phyloP scores from a whole-genome alignment of 2,329 filamentous ascomycete species.

The Chaetomiaceae sp. region DNA sequence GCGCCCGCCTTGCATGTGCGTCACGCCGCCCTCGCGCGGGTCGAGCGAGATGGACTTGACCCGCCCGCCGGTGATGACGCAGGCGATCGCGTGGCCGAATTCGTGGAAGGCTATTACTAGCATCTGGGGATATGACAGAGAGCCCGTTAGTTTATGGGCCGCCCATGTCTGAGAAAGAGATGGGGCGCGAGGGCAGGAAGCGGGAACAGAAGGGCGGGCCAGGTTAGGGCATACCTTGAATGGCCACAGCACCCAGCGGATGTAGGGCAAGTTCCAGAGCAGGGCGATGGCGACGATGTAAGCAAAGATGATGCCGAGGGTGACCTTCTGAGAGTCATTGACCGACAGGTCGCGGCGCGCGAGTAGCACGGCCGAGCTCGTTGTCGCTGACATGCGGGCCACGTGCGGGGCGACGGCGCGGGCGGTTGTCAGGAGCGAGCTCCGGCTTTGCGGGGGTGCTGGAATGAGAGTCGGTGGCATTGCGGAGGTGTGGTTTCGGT shows the following conservation, averaged over 20 bases:
- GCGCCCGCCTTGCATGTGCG: slow-evolving; percentile 69
- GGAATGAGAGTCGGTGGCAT: slow-evolving; percentile 13
- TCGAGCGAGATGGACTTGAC: slow-evolving; percentile 72
- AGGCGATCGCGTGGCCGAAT: slow-evolving; percentile 69
- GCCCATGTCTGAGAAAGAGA: too few species aligned
- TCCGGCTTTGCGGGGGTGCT: neutral
- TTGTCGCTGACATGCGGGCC: slow-evolving; percentile 6
- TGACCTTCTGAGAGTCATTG: slow-evolving; percentile 65
- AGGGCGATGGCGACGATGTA: slow-evolving; percentile 72
- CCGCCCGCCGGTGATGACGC: slow-evolving; percentile 65
- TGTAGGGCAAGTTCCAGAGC: slow-evolving; percentile 73
- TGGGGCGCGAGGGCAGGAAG: neutral
- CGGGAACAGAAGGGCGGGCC: neutral
- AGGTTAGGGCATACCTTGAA: slow-evolving; percentile 60
- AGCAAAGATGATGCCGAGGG: slow-evolving; percentile 57
- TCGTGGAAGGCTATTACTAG: slow-evolving; percentile 80
- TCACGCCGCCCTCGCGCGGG: slow-evolving; percentile 72
- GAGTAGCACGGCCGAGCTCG: slow-evolving; percentile 28
- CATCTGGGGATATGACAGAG: too few species aligned
- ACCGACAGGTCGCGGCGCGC: slow-evolving; percentile 51
- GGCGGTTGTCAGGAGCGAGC: neutral
- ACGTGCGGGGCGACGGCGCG: slow-evolving; percentile 21
- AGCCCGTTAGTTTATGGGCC: too few species aligned
- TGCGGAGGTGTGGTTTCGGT: neutral
- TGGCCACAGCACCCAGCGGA: slow-evolving; percentile 71